Percentiles rank a stretch among this genome's conserved stretches.
Conservation (phyloP, 176 grass and related monocot genomes). For the Cenchrus purpureus region DNA sequence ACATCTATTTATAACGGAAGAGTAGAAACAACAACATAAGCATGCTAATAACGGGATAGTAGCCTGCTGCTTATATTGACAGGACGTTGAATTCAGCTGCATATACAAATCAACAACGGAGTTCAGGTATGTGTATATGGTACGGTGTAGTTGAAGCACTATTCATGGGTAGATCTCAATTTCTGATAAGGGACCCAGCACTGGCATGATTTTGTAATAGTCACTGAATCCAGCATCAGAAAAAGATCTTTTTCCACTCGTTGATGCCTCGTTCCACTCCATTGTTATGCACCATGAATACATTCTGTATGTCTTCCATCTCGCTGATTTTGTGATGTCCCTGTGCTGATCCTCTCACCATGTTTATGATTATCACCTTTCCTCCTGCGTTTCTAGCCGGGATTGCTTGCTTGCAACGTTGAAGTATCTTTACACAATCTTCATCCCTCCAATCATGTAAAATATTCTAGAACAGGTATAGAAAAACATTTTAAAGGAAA, state of each 20-base stretch:
- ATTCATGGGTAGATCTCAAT: constrained; percentile 36
- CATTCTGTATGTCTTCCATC: constrained; percentile 27
- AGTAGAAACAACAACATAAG: no score
- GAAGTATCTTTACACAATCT: constrained; percentile 38
- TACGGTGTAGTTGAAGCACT: no score
- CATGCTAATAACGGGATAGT: no score
- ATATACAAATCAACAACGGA: no score
- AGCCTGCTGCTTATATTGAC: no score
- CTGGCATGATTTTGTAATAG: constrained; percentile 49
- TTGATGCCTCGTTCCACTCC: constrained; percentile 32
- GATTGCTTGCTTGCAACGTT: constrained; percentile 38
- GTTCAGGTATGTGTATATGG: no score
- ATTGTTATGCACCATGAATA: constrained; percentile 25
- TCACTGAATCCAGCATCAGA: constrained; percentile 47
- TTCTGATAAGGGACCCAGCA: constrained; percentile 16
- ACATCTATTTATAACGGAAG: no score
- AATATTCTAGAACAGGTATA: constrained; percentile 13
- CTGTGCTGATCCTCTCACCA: constrained; percentile 13
- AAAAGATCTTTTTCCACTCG: constrained; percentile 48
- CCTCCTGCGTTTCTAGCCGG: constrained; percentile 8
- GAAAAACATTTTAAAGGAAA: no score
- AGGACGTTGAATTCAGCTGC: no score
- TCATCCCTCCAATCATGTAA: constrained; percentile 20
- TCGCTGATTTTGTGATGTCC: not conserved
- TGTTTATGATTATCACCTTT: constrained; percentile 39